phyloP scores from a whole-genome alignment of 352 stramenopile species.

The Globisporangium recalcitrans region DNA sequence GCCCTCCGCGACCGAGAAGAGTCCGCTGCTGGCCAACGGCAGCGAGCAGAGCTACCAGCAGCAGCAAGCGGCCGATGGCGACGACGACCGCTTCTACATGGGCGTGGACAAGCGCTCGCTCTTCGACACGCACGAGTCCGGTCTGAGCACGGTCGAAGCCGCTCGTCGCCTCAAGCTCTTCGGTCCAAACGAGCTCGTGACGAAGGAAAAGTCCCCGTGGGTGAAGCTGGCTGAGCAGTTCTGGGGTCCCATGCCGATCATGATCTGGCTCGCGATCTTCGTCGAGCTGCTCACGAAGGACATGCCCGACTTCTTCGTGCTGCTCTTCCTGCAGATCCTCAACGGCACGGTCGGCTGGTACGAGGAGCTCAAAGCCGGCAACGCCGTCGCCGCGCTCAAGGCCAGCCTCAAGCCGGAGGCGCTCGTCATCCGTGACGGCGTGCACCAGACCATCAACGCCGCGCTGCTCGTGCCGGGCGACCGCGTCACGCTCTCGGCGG shows the following conservation, averaged over 20 bases:
- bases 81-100: slow-evolving; percentile 76
- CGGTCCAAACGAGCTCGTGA: slow-evolving; percentile 84
- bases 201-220: slow-evolving; percentile 39
- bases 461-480: slow-evolving; percentile 92
- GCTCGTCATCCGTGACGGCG: slow-evolving; percentile 85
- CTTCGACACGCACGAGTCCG: slow-evolving; percentile 56
- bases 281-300: slow-evolving; percentile 64
- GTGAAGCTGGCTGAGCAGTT: slow-evolving; percentile 66
- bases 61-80: neutral
- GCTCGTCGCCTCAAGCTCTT: slow-evolving; percentile 73
- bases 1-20: slow-evolving; percentile 46
- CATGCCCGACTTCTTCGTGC: slow-evolving; percentile 52
- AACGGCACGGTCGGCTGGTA: slow-evolving; percentile 72
- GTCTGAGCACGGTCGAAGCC: slow-evolving; percentile 80
- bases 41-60: slow-evolving; percentile 26
- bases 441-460: slow-evolving; percentile 86
- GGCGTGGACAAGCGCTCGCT: slow-evolving; percentile 75
- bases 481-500: slow-evolving; percentile 85
- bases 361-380: slow-evolving; percentile 77
- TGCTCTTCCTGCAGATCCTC: slow-evolving; percentile 69
- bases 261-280: slow-evolving; percentile 89
- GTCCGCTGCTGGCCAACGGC: slow-evolving; percentile 44
- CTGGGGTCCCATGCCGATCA: slow-evolving; percentile 85
- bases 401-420: slow-evolving; percentile 81
- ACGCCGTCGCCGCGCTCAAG: slow-evolving; percentile 85